Evolutionary conservation across 805 yeast species (phyloP), one percentile per base, ranked within the genome.

Genomic region (Sugiyamaella mastotermitis): DNA sequence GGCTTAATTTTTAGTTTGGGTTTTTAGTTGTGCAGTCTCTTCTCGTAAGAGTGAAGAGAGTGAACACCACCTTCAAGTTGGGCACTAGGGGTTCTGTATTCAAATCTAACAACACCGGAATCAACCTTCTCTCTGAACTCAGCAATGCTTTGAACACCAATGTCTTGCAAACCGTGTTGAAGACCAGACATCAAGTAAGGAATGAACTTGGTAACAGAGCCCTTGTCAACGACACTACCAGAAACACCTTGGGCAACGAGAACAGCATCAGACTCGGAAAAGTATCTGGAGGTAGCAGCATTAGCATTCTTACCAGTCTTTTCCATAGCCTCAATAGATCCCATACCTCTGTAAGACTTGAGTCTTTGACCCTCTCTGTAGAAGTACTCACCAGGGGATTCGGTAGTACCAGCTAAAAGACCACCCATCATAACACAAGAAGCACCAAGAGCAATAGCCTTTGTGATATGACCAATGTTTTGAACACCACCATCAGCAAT

Each of bases 381-480:
- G 71, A 84, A 92, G 74, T 88, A 92, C 58, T 84, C 88, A 68
- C 98, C 98, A 56, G 98, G 98, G 47, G 97, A 82, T 72, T 92
- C 98, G 47, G 92, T 68, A 44, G 98, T 92, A 70, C 98, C 98
- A 46, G 98, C 98, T 57, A 92, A 74, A 77, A 92, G 80, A 69
- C 97, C 94, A 61, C 98, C 98, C 98, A 92, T 92, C 98, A 92
- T 92, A 51, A 88, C 95, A 66, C 83, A 73, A 14, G 97, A 87
- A 25, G 98, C 95, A 67, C 98, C 98, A 46, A 92, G 73, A 45
- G 97, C 90, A 54, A 90, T 66, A 37, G 98, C 98, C 73, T 92
- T 92, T 55, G 90, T 81, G 63, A 92, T 85, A 73, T 92, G 98
- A 53, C 98, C 98, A 69, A 92, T 87, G 75, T 92, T 92, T 66